Evolutionary conservation across 805 yeast species (phyloP), one percentile per base, ranked within the genome.

Genomic region (Yarrowia sp.): DNA sequence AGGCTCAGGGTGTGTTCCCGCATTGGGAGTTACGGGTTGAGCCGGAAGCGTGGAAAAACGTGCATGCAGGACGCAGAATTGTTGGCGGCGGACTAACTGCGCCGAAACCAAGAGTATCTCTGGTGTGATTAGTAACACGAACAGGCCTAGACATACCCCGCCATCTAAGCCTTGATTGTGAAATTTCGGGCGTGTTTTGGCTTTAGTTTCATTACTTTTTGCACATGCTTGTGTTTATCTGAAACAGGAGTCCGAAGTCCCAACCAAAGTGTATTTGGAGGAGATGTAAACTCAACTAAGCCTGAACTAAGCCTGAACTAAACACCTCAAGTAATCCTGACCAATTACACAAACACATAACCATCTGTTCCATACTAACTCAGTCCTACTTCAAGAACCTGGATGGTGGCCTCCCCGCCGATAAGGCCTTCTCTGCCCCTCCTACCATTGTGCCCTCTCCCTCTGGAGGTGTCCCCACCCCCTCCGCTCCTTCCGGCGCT

Each of bases 391-490:
- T 95, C 85, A 89, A 89, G 81, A 94, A 94, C 84, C 82, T 95
- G 80, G 92, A 89, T 73, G 83, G 87, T 71, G 87, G 87, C 69
- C 82, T 83, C 55, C 86, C 87, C 35, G 86, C 97, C 22, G 78
- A 92, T 0, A 79, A 83, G 69, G 97, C 98, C 2, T 95, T 88
- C 79, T 79, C 82, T 70, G 94, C 98, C 32, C 99, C 99, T 19
- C 99, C 99, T 71, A 89, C 94, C 35, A 78, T 93, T 70, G 87
- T 90, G 22, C 95, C 97, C 68, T 83, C 88, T 43, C 91, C 95
- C 38, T 85, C 89, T 52, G 92, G 92, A 64, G 94, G 92, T 69
- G 84, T 87, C 50, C 87, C 89, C 53, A 86, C 87, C 56, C 83
- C 85, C 72, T 82, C 86, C 59, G 90, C 88, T 68, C 73, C 75